These are phyloP conservation scores for Sporothrix inflata DNA, from an alignment of 2,329 filamentous ascomycete species.

Conservation along the genomic window DNA sequence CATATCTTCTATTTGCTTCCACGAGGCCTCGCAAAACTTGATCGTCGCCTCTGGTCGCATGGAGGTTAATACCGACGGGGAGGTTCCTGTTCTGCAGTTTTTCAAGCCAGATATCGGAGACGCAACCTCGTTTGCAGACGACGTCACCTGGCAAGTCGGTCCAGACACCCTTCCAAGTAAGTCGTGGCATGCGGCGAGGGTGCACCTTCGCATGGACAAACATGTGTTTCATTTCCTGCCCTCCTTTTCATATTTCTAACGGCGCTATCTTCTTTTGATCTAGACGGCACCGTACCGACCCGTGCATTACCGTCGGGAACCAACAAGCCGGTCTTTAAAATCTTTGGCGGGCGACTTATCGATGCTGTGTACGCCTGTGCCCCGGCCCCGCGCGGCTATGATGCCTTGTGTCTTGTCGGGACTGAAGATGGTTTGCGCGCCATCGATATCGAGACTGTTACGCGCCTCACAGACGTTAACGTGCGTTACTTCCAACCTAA, in stretches of 20 bases:
- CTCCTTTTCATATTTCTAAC: not conserved
- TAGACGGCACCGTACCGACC: not conserved
- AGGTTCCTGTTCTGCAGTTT: conserved; percentile 31
- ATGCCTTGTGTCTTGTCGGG: conserved; percentile 52
- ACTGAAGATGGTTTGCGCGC: conserved; percentile 52
- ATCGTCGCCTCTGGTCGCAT: conserved; percentile 45
- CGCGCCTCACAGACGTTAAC: conserved; percentile 6
- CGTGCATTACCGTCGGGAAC: not conserved
- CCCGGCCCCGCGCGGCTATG: conserved; percentile 46
- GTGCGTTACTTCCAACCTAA: not conserved
- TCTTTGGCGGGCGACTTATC: not conserved
- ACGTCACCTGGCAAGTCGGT: conserved; percentile 16
- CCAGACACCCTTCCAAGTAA: conserved; percentile 7
- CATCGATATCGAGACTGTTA: conserved; percentile 29
- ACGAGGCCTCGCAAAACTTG: conserved; percentile 47
- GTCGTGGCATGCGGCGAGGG: not conserved
- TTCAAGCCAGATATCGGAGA: conserved; percentile 27
- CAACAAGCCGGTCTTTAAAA: not conserved
- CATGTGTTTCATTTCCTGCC: not conserved
- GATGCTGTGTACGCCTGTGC: conserved; percentile 46
- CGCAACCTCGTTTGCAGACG: conserved; percentile 37
- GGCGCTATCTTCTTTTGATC: not conserved
- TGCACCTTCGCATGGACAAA: not conserved
- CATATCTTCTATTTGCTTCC: conserved; percentile 54
- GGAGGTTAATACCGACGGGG: not conserved